These are phyloP conservation scores for Hordeum marinum DNA, from an alignment of 176 grass and related monocot genomes.

Conservation along the genomic window DNA sequence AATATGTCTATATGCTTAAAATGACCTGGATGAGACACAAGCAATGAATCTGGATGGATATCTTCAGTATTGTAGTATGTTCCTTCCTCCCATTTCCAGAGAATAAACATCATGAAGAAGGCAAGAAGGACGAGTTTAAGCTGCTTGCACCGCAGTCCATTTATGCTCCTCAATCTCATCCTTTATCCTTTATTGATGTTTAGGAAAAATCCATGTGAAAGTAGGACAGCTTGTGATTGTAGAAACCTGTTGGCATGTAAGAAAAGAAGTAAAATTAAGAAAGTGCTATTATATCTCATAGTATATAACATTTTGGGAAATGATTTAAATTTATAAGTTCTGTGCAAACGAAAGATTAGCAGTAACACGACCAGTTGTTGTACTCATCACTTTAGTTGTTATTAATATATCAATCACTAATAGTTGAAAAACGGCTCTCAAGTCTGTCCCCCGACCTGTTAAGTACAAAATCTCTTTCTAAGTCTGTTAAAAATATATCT, in stretches of 20 bases:
- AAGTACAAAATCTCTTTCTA: background rate
- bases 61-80: conserved; percentile 39
- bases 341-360: background rate
- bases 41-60: conserved; percentile 48
- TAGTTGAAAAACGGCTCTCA: background rate
- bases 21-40: conserved; percentile 66
- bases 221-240: background rate
- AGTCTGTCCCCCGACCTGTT: background rate
- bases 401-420: background rate
- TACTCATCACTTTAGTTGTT: background rate
- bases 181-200: conserved; percentile 55
- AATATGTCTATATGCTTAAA: conserved; percentile 3
- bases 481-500: background rate
- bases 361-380: background rate
- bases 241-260: conserved; percentile 23
- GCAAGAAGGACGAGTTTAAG: conserved; percentile 63
- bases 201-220: conserved; percentile 33
- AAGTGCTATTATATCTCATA: background rate
- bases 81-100: conserved; percentile 90
- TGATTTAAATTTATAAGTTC: background rate
- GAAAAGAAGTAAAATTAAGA: background rate
- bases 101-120: conserved; percentile 66
- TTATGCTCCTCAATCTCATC: conserved; percentile 82
- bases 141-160: conserved; percentile 79
- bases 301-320: background rate